A percentile compares a stretch with the other conserved stretches of the same genome.
Evolutionary conservation across 2,329 filamentous ascomycete genomes (phyloP).

Genomic region (Exophiala xenobiotica): DNA sequence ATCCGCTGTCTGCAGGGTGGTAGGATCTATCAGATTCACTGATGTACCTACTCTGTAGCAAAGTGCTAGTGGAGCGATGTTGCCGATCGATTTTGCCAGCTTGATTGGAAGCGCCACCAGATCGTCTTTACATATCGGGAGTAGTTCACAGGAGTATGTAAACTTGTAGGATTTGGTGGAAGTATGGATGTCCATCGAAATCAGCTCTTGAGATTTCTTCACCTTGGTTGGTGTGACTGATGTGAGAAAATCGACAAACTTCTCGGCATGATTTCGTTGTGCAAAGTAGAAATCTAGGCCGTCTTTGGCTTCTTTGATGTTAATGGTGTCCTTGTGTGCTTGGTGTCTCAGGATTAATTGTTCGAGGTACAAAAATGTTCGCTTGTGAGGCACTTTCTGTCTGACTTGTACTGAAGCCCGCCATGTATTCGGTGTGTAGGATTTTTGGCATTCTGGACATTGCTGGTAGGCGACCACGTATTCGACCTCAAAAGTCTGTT

Average conservation of each 20-base stretch:
- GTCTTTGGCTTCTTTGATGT: constrained; percentile 95
- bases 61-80: constrained; percentile 81
- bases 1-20: constrained; percentile 87
- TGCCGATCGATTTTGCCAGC: constrained; percentile 80
- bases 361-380: constrained; percentile 79
- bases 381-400: constrained; percentile 95
- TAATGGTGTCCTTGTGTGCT: constrained; percentile 89
- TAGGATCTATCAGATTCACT: constrained; percentile 84
- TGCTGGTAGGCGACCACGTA: constrained; percentile 90
- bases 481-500: constrained; percentile 93
- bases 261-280: constrained; percentile 84
- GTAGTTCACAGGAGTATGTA: constrained; percentile 80
- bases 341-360: constrained; percentile 94
- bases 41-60: constrained; percentile 88
- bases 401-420: constrained; percentile 89
- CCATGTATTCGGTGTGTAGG: constrained; percentile 96
- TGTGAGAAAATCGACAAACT: constrained; percentile 85
- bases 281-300: constrained; percentile 96
- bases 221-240: constrained; percentile 75
- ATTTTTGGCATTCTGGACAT: constrained; percentile 92
- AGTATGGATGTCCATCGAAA: constrained; percentile 90
- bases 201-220: constrained; percentile 88
- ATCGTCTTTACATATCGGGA: constrained; percentile 97
- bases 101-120: constrained; percentile 89
- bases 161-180: constrained; percentile 93